Evolutionary conservation across 257 asterid species (phyloP).

Genomic region (Rhazya stricta): DNA sequence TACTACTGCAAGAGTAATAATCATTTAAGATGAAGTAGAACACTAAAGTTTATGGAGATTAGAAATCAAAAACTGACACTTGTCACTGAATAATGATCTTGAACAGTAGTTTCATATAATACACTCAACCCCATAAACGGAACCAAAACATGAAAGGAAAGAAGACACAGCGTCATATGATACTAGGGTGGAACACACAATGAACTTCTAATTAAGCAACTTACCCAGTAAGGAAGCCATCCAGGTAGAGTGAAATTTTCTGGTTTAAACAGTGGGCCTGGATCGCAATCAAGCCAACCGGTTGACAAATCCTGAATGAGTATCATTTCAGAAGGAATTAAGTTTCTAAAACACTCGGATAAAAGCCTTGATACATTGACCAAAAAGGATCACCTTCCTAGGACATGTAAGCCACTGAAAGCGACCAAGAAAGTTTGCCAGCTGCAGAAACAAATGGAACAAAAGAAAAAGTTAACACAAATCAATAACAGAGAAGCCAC

Average conservation of each 20-base stretch:
- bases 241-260: conserved; percentile 59
- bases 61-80: not conserved
- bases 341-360: conserved; percentile 11
- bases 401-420: conserved; percentile 97
- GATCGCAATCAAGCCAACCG: conserved; percentile 95
- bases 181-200: not conserved
- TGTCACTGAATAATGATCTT: not conserved
- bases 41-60: not conserved
- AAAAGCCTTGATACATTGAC: conserved; percentile 12
- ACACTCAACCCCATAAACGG: not conserved
- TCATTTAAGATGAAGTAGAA: not conserved
- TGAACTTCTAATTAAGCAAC: not conserved
- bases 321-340: conserved; percentile 14
- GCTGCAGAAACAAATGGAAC: conserved; percentile 40
- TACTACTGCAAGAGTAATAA: not conserved
- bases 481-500: conserved; percentile 2
- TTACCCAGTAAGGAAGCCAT: conserved; percentile 82
- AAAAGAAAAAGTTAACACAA: conserved; percentile 9
- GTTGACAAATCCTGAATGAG: conserved; percentile 75
- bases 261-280: conserved; percentile 78
- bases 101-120: not conserved
- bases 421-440: conserved; percentile 76
- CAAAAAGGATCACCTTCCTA: conserved; percentile 59
- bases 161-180: not conserved
- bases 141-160: not conserved